phyloP scores from a whole-genome alignment of 345 rosid species.

The Populus ilicifolia region DNA sequence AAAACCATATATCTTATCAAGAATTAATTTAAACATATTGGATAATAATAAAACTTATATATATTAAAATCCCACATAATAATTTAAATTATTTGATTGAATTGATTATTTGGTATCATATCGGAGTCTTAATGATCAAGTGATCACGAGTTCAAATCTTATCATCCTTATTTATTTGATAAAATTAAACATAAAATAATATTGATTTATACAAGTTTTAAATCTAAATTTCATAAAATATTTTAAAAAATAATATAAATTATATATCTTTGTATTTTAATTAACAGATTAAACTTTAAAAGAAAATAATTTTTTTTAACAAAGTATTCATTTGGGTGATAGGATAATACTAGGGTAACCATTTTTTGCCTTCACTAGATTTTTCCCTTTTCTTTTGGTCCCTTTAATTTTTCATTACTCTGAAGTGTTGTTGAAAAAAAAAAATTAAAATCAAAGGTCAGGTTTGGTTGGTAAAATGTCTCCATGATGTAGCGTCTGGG shows the following conservation, averaged over 20 bases:
- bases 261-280: rapidly evolving
- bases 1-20: too few species aligned
- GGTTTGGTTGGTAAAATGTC: not conserved
- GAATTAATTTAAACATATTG: too few species aligned
- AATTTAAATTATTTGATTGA: rapidly evolving
- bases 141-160: rapidly evolving
- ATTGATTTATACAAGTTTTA: rapidly evolving
- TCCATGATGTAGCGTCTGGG: not conserved
- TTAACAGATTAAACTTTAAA: rapidly evolving
- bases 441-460: not conserved
- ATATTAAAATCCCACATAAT: rapidly evolving
- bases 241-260: too few species aligned
- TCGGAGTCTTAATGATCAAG: too few species aligned
- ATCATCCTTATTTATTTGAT: too few species aligned
- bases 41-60: too few species aligned
- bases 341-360: not conserved
- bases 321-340: too few species aligned
- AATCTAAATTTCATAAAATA: rapidly evolving
- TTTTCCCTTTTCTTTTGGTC: not conserved
- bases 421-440: not conserved
- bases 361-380: not conserved
- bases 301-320: too few species aligned
- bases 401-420: not conserved
- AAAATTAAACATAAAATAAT: too few species aligned
- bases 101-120: rapidly evolving